A percentile compares a stretch with the other conserved stretches of the same genome.
Evolutionary conservation across 768 basidiomycete genomes (phyloP).

Genomic region (Agaricus sinodeliciosus): DNA sequence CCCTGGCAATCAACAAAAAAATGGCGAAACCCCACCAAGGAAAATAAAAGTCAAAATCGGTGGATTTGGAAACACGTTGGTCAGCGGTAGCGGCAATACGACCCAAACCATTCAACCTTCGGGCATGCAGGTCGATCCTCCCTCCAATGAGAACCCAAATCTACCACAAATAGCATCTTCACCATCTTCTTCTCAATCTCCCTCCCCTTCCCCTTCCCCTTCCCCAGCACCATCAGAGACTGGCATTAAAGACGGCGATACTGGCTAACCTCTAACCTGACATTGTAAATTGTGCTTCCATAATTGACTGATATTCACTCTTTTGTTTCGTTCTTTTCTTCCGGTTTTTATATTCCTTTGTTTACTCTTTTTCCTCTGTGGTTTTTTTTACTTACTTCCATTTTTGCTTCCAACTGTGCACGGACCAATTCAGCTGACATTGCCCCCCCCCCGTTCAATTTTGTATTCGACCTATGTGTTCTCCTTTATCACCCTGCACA

Average conservation of each 20-base stretch:
- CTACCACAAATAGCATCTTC: slow-evolving; percentile 7
- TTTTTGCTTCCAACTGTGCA: neutral
- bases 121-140: neutral
- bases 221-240: slow-evolving; percentile 50
- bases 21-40: slow-evolving; percentile 52
- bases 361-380: neutral
- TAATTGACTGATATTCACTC: neutral
- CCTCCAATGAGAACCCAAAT: slow-evolving; percentile 10
- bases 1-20: slow-evolving; percentile 29
- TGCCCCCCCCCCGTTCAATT: neutral
- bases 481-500: neutral
- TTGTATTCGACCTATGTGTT: slow-evolving; percentile 1
- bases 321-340: neutral
- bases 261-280: slow-evolving; percentile 36
- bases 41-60: slow-evolving; percentile 75
- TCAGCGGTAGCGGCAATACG: slow-evolving; percentile 1
- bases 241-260: slow-evolving; percentile 69
- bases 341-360: neutral
- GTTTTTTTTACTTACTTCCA: slow-evolving; percentile 3
- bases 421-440: slow-evolving; percentile 2
- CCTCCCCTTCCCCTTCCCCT: slow-evolving; percentile 26
- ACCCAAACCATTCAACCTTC: neutral
- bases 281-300: slow-evolving; percentile 8
- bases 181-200: slow-evolving; percentile 15
- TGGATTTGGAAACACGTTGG: slow-evolving; percentile 32